These are phyloP conservation scores for Neurospora sp. DNA, from an alignment of 2,329 filamentous ascomycete genomes.

Conservation along the genomic window DNA sequence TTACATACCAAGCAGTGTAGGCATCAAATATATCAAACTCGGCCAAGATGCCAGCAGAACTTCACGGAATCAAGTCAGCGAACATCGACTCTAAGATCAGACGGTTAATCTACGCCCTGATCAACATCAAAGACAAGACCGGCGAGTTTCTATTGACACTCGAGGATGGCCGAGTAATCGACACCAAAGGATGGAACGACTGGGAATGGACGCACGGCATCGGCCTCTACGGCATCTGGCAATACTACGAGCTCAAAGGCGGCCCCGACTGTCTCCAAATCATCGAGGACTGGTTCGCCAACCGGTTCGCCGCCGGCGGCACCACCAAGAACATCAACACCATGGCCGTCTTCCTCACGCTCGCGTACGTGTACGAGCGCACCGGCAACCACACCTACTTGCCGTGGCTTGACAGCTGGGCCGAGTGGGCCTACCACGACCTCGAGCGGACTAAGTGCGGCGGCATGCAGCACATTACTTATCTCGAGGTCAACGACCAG, in stretches of 20 bases:
- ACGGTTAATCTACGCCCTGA: conserved; percentile 60
- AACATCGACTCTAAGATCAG: conserved; percentile 48
- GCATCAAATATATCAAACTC: neutral
- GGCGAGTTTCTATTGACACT: conserved; percentile 65
- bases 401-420: conserved; percentile 73
- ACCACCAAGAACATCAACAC: conserved; percentile 84
- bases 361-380: conserved; percentile 70
- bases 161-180: conserved; percentile 64
- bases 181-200: conserved; percentile 75
- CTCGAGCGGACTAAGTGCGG: conserved; percentile 62
- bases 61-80: conserved; percentile 35
- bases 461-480: conserved; percentile 65
- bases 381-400: conserved; percentile 59
- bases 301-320: conserved; percentile 57
- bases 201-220: conserved; percentile 82
- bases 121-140: conserved; percentile 68
- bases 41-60: conserved; percentile 29
- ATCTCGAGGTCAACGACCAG: conserved; percentile 58
- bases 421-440: conserved; percentile 73
- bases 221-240: conserved; percentile 72
- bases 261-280: conserved; percentile 49
- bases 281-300: conserved; percentile 65
- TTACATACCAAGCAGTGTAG: neutral
- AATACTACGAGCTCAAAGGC: conserved; percentile 67
- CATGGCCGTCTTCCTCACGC: conserved; percentile 67